These are phyloP conservation scores for Boletus reticuloceps DNA, from an alignment of 768 basidiomycete genomes.

Conservation along the genomic window DNA sequence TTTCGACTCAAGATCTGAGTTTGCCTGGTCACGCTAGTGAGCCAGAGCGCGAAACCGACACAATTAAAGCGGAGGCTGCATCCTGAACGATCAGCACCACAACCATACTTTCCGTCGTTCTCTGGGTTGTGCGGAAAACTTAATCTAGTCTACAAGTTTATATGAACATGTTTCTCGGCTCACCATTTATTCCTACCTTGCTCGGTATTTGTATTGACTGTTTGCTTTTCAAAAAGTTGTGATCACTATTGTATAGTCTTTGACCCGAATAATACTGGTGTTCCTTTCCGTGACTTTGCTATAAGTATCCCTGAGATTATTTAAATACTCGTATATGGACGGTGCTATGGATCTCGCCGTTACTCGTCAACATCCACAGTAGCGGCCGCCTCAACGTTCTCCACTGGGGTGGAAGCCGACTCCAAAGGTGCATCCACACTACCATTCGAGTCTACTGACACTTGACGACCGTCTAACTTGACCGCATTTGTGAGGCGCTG, in stretches of 20 bases:
- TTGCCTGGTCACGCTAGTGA: constrained; percentile 56
- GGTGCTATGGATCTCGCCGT: constrained; percentile 5
- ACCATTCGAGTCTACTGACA: constrained; percentile 35
- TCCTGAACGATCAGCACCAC: constrained; percentile 26
- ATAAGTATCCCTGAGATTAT: constrained; percentile 19
- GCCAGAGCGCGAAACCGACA: constrained; percentile 59
- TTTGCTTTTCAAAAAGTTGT: constrained; percentile 34
- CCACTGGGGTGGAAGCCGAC: constrained; percentile 41
- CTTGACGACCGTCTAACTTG: constrained; percentile 34
- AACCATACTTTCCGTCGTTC: constrained; percentile 23
- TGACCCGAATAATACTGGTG: constrained; percentile 30
- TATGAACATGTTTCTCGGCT: constrained; percentile 30
- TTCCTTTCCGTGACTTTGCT: constrained; percentile 15
- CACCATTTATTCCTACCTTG: constrained; percentile 39
- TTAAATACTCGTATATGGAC: constrained; percentile 12
- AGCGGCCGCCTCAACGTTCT: constrained; percentile 39
- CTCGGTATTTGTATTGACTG: constrained; percentile 36
- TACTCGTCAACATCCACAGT: constrained; percentile 37
- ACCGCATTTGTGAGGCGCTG: constrained; percentile 48
- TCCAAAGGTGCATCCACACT: constrained; percentile 45
- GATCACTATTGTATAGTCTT: constrained; percentile 36
- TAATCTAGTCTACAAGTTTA: constrained; percentile 32
- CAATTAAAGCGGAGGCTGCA: constrained; percentile 63
- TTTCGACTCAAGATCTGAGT: constrained; percentile 64
- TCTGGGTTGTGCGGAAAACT: constrained; percentile 28